Conservation (phyloP, 1,139 yeast genomes). For the Suhomyces atakaporum region DNA sequence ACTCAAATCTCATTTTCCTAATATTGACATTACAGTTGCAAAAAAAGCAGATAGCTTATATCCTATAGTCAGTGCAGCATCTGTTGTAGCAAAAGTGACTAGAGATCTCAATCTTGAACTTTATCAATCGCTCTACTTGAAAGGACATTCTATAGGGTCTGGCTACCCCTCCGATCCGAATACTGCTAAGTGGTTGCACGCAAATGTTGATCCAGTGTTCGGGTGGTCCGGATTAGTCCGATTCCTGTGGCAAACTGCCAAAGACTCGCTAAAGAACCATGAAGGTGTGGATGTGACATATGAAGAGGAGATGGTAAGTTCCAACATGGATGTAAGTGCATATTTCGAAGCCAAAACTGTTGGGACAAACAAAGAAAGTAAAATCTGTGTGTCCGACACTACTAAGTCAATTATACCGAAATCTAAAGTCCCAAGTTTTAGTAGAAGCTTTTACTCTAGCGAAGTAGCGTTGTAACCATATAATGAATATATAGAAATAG, state of each 20-base stretch:
- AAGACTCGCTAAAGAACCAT: conserved; percentile 61
- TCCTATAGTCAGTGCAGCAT: conserved; percentile 94
- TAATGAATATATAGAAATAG: neutral
- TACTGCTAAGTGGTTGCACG: conserved; percentile 71
- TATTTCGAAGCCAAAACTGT: conserved; percentile 21
- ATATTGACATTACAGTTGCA: conserved; percentile 75
- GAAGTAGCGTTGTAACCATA: conserved; percentile 1
- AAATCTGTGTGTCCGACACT: neutral
- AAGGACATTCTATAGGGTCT: conserved; percentile 62
- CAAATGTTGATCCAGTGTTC: conserved; percentile 66
- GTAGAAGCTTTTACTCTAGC: neutral
- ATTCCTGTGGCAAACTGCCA: conserved; percentile 94
- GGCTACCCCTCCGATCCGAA: conserved; percentile 95
- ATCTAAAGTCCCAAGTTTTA: neutral
- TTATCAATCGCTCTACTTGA: conserved; percentile 26
- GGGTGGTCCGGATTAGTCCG: conserved; percentile 87
- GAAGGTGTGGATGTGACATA: conserved; percentile 47
- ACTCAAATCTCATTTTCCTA: conserved; percentile 68
- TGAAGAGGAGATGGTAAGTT: conserved; percentile 34
- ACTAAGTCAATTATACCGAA: neutral
- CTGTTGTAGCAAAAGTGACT: conserved; percentile 96
- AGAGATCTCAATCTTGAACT: conserved; percentile 69
- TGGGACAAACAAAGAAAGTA: neutral
- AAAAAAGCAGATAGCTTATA: conserved; percentile 94
- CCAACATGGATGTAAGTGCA: conserved; percentile 34